Base-by-base conservation (phyloP, 345 rosid genomes). In the Brassica juncea region DNA sequence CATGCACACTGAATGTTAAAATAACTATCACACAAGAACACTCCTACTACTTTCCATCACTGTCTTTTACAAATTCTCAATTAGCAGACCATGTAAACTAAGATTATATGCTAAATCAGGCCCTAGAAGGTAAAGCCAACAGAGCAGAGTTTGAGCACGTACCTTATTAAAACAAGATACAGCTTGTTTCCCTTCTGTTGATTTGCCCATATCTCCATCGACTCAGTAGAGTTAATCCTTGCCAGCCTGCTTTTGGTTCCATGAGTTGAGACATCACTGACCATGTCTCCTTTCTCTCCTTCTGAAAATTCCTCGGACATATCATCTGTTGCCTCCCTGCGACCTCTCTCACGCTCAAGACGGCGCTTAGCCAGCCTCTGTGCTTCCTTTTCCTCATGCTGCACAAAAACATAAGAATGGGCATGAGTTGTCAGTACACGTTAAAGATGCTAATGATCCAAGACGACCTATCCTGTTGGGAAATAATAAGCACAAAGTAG, bases 221-320 rank as follows among this genome's bases (percentile, higher is more conserved):
- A 88, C 66, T 92, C 97, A 27, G 80, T 84, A 79, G 97, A 90
- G 79, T 74, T 90, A 44, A 90, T 89, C 78, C 92, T 90, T 3
- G 90, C 90, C 52, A 92, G 82, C 82, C 92, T 90, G 75, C 85
- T 65, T 79, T 74, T 88, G 74, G 64, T 66, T 73, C 91, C 87
- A 79, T 84, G 97, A 78, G 88, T 78, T n/a, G 93, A 90, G 57
- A 86, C 5, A 23, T 90, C 97, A 66, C 82, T 82, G 58, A 81
- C 69, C 0, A 73, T 30, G 71, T 92, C 97, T 75, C 92, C 97
- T 73, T 90, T 92, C 81, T 92, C 97, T 68, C 94, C 97, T 80
- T 92, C 94, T 4, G 97, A 92, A 78, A 92, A 82, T 75, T 92
- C 97, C 80, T 92, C 97, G 8, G 97, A 92, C 94, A 92, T 89